Evolutionary conservation across 192 early-diverging fungal genomes (phyloP), one percentile per base, ranked within the genome.

Genomic region (Podila epicladia): DNA sequence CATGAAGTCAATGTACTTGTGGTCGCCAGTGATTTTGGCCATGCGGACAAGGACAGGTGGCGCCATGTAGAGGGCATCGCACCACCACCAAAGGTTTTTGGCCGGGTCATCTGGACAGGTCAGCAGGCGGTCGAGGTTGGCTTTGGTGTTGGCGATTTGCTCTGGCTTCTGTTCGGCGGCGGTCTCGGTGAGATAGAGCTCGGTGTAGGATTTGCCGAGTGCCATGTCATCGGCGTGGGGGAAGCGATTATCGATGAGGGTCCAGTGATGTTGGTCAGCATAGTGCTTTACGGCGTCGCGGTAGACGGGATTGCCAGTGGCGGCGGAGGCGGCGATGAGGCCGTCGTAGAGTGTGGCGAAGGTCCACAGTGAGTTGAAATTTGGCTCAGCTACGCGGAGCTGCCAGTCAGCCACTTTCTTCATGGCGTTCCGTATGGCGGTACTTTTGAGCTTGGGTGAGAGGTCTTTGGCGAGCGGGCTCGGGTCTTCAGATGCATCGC

Each of bases 71-170:
- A 64, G 28, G 62, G 62, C 62, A 48, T 64, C 62, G 26, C 38
- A 64, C 62, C 62, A 64, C 62, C 62, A 41, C 62, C 62, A 64
- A 45, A 64, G 62, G 38, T 20, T 37, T 45, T 64, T 64, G 62
- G 17, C 38, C 38, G 62, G 62, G 38, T 64, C 20, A 38, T 64
- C 35, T 24, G 33, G 62, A 64, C 20, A 41, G 62, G 32, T 41
- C n/a, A 64, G 62, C 62, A 64, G 62, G 22, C 62, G 62, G 62
- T 64, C 62, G 35, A 64, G 62, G 62, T 22, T 64, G 62, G 62
- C 62, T 64, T 64, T 64, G 3, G 62, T 45, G 62, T 64, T 64
- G 35, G 62, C 62, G 22, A 64, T 64, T 45, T 64, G 62, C 48
- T 45, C 41, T 64, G 62, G 62, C 38, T 24, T 64, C 38, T 48